phyloP scores from a whole-genome alignment of 352 stramenopile genomes.

The Globisporangium barbulae region DNA sequence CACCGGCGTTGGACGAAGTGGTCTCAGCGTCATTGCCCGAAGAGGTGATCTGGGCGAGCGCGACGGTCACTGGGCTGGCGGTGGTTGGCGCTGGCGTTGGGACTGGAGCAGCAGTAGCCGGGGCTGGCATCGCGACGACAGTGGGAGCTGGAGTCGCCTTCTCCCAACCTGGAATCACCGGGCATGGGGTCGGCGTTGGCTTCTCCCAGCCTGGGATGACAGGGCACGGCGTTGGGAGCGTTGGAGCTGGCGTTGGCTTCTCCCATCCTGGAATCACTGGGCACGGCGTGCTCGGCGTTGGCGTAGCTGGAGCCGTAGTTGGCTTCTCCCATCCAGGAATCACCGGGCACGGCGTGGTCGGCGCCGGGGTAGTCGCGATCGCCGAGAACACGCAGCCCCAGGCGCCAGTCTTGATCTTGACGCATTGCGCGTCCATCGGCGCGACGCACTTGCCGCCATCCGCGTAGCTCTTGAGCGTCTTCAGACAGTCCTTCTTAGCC shows the following conservation, averaged over 20 bases:
- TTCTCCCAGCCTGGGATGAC: constrained; percentile 5
- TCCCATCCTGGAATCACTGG: constrained; percentile 19
- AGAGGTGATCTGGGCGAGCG: constrained; percentile 13
- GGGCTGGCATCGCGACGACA: background rate
- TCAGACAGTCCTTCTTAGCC: constrained; percentile 51
- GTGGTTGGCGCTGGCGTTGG: constrained; percentile 11
- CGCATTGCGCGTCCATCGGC: constrained; percentile 43
- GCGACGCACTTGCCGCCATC: constrained; percentile 47
- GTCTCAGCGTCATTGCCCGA: constrained; percentile 10
- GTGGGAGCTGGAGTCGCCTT: constrained; percentile 18
- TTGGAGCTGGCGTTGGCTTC: constrained; percentile 23
- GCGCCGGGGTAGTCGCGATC: constrained; percentile 21
- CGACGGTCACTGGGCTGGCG: constrained; percentile 7
- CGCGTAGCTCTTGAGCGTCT: constrained; percentile 51
- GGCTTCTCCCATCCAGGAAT: constrained; percentile 16
- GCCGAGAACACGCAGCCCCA: constrained; percentile 60
- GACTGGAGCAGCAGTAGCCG: constrained; percentile 1
- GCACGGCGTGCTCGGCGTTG: background rate
- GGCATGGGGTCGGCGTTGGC: constrained; percentile 21
- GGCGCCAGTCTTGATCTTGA: constrained; percentile 67
- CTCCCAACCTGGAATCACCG: constrained; percentile 21
- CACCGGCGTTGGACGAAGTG: constrained; percentile 11
- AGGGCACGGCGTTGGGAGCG: constrained; percentile 9
- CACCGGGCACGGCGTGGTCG: constrained; percentile 21
- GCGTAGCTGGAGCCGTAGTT: constrained; percentile 14